A percentile compares a stretch with the other conserved stretches of the same genome.
Conservation (phyloP, 225 moss, liverwort and hornwort genomes). For the Physcomitrium patens region DNA sequence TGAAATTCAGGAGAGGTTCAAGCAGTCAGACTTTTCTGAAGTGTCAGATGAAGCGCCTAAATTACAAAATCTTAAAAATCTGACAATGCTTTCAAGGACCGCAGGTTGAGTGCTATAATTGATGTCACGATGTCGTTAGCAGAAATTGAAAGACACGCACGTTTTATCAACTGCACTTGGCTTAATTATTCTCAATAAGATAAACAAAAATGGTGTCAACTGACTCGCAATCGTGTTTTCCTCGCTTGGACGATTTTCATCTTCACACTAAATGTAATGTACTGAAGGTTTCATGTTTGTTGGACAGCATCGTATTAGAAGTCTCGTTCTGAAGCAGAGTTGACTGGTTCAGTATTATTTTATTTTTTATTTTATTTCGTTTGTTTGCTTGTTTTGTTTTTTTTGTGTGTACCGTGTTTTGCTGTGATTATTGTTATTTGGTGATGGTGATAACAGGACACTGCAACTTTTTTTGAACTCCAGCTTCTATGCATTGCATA, state of each 20-base stretch:
- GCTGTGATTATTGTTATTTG: background rate
- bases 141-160: background rate
- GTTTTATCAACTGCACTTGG: conserved; percentile 69
- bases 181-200: conserved; percentile 67
- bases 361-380: too few relatives aligned
- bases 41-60: background rate
- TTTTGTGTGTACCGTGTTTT: background rate
- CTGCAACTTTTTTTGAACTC: conserved; percentile 68
- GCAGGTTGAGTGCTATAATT: background rate
- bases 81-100: background rate
- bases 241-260: background rate
- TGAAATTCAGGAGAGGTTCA: background rate
- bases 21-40: background rate
- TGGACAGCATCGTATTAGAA: background rate
- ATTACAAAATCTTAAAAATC: background rate
- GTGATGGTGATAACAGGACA: conserved; percentile 40
- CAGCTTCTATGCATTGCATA: conserved; percentile 71
- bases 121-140: background rate
- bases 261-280: background rate
- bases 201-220: conserved; percentile 68
- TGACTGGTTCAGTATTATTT: background rate
- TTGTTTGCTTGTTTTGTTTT: too few relatives aligned
- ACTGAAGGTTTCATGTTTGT: background rate
- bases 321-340: background rate
- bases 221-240: conserved; percentile 61